These are phyloP conservation scores for Ceratobasidium sp. DNA, from an alignment of 1,284 basidiomycete genomes.

Conservation along the genomic window DNA sequence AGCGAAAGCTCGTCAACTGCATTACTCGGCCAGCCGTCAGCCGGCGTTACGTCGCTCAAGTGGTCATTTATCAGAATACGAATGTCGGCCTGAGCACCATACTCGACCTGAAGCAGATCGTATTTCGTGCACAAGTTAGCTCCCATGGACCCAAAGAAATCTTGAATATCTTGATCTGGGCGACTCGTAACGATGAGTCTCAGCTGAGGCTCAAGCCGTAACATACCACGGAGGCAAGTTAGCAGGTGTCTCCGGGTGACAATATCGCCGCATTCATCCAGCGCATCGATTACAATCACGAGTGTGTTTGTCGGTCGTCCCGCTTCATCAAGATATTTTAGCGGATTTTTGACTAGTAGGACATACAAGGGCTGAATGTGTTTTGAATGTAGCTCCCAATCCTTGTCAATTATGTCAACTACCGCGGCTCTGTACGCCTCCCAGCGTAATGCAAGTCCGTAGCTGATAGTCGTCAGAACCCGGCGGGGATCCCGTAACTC, in stretches of 20 bases:
- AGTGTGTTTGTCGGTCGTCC: not conserved
- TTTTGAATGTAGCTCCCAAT: not conserved
- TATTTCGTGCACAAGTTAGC: not conserved
- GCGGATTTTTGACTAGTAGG: not conserved
- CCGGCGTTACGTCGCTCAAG: not conserved
- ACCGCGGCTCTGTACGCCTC: not conserved
- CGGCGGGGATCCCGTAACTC: slow-evolving; percentile 24
- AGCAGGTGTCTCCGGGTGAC: slow-evolving; percentile 5
- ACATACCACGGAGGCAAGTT: not conserved
- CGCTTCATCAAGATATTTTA: not conserved
- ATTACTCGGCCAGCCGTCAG: not conserved
- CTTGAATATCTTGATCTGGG: slow-evolving; percentile 4
- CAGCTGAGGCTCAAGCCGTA: not conserved
- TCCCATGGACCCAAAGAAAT: not conserved
- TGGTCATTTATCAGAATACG: not conserved
- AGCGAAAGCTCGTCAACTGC: not conserved
- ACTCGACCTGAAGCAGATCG: not conserved
- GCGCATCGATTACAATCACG: slow-evolving; percentile 10
- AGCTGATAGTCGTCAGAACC: slow-evolving; percentile 20
- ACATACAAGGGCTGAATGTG: not conserved
- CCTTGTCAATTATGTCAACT: not conserved
- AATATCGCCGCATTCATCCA: not conserved
- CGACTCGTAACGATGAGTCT: slow-evolving; percentile 43
- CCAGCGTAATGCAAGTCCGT: not conserved
- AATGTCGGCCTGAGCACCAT: not conserved